Evolutionary conservation across 1,284 basidiomycete species (phyloP).

Genomic region (Apiotrichum gracile): DNA sequence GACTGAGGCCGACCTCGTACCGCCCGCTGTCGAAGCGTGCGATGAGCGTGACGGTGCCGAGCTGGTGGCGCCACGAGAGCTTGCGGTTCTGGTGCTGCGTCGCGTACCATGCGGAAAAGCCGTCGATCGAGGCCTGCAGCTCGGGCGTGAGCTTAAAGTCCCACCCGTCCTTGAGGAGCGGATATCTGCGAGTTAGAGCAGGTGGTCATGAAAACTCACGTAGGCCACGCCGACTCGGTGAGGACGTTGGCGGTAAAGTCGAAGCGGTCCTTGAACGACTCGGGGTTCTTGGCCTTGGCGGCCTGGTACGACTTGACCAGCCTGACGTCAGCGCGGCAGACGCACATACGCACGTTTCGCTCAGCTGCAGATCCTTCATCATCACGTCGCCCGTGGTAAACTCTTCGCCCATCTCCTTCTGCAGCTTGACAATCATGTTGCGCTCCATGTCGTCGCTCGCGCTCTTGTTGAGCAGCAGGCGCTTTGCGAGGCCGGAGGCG

Average conservation of each 20-base stretch:
- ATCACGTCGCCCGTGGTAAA: conserved; percentile 48
- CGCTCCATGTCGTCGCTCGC: conserved; percentile 90
- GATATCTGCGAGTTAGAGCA: too few species aligned
- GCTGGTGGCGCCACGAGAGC: conserved; percentile 74
- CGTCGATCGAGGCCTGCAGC: conserved; percentile 64
- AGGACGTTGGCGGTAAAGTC: conserved; percentile 53
- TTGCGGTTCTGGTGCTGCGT: conserved; percentile 61
- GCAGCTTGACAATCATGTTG: conserved; percentile 78
- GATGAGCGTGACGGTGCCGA: conserved; percentile 68
- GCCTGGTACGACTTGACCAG: conserved; percentile 50
- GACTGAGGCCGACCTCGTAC: conserved; percentile 85
- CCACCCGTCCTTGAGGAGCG: conserved; percentile 43
- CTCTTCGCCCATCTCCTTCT: conserved; percentile 55
- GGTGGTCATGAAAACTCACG: too few species aligned
- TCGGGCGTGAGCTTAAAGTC: conserved; percentile 44
- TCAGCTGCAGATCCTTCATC: conserved; percentile 48
- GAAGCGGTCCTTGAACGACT: conserved; percentile 40
- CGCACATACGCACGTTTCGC: conserved; percentile 38
- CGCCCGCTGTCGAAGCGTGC: conserved; percentile 61
- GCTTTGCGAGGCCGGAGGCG: conserved; percentile 79
- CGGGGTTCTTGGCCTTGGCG: conserved; percentile 41
- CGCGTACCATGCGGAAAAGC: conserved; percentile 66
- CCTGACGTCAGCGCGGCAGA: conserved; percentile 22
- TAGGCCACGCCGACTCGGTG: conserved; percentile 56
- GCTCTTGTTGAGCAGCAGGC: conserved; percentile 75